Conservation (phyloP, 805 yeast genomes). For the Ascoidea asiatica region DNA sequence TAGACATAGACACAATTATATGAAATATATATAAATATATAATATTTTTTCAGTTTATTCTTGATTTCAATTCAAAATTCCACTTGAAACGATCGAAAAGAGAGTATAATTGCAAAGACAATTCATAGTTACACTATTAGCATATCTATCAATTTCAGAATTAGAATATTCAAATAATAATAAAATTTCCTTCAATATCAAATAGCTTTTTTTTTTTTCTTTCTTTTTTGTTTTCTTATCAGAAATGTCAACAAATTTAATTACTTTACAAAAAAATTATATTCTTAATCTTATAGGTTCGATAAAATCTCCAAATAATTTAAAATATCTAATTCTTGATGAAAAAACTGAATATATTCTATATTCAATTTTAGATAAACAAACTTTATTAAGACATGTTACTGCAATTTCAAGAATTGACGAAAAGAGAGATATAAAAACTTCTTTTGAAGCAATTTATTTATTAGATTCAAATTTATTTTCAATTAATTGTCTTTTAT, state of each 20-base stretch:
- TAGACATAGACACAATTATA: too few relatives aligned
- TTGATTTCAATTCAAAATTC: too few relatives aligned
- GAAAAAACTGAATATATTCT: conserved; percentile 35
- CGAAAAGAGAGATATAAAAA: conserved; percentile 42
- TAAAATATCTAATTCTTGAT: conserved; percentile 44
- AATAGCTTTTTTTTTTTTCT: background rate
- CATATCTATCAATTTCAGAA: background rate
- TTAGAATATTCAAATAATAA: too few relatives aligned
- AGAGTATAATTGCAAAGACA: background rate
- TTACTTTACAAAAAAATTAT: conserved; percentile 23
- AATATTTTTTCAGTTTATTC: too few relatives aligned
- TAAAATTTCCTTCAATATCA: background rate
- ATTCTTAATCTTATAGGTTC: conserved; percentile 23
- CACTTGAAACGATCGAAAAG: background rate
- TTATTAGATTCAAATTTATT: conserved; percentile 56
- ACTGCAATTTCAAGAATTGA: conserved; percentile 57
- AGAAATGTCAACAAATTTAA: conserved; percentile 21
- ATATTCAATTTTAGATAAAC: conserved; percentile 31
- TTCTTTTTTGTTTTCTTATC: background rate
- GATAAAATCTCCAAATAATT: conserved; percentile 28
- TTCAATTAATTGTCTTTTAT: conserved; percentile 60
- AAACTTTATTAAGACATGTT: conserved; percentile 36
- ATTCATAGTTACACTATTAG: background rate
- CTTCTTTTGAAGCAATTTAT: conserved; percentile 68
- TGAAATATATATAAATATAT: too few relatives aligned